Evolutionary conservation across 2,329 filamentous ascomycete species (phyloP), one percentile per base, ranked within the genome.

Genomic region (Alternaria ventricosa): DNA sequence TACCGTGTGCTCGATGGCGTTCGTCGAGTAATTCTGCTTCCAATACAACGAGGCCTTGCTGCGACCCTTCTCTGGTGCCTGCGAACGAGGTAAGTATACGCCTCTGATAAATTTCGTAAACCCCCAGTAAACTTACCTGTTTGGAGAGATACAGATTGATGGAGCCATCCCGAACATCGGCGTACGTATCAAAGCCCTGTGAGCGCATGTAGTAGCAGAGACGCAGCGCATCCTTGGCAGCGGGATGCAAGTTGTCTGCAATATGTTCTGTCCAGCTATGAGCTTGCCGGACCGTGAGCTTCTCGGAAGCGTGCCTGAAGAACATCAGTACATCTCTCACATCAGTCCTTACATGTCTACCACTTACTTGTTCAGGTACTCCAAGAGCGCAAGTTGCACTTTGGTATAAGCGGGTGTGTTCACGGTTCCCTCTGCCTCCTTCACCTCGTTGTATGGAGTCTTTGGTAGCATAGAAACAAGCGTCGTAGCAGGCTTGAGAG

Each of bases 161-260:
- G 18, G 33, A 36, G n/a, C 43, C 41, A n/a, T 56, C n/a, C 2
- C 57, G 60, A 55, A 74, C 13, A 28, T 25, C 41, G 3, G 64
- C 66, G 44, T 70, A 76, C 3, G 70, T 73, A 22, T 73, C 67
- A 57, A 71, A 71, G 28, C 69, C 68, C 4, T 66, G 60, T 1
- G 64, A 67, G 53, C 75, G 74, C 74, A 78, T 75, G 58, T 76
- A 78, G 67, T 76, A 77, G 69, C 75, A 76, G 2, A 76, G 57
- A 5, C 66, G 61, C 6, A 76, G 53, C 8, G 71, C 75, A 22
- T 76, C 68, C 25, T 61, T 45, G 11, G 68, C 62, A 11, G 13
- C 55, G 3, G 71, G 67, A 11, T 18, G 25, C 15, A 55, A 46
- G 28, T 25, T n/a, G 4, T 36, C 44, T 3, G 64, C 59, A 18